Percentiles rank a stretch among this genome's conserved stretches.
Evolutionary conservation across 2,329 filamentous ascomycete genomes (phyloP).

Genomic region (Beauveria rudraprayagi): DNA sequence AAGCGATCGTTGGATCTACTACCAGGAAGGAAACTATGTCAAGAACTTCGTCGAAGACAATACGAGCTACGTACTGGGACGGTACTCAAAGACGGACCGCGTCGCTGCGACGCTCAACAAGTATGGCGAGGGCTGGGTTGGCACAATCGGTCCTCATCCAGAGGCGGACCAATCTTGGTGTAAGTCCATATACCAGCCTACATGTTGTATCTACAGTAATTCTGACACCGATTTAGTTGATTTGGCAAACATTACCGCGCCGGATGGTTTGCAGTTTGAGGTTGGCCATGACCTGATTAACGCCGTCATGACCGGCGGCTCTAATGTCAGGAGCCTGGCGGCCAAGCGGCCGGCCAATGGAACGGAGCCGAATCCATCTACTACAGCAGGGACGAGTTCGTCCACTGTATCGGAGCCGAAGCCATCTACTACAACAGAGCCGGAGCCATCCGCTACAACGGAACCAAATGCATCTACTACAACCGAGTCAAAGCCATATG

Average conservation of each 20-base stretch:
- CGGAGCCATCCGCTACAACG: too few species aligned
- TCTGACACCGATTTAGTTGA: conserved; percentile 4
- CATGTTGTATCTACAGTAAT: background rate
- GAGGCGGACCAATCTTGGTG: conserved; percentile 20
- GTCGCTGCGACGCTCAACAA: conserved; percentile 18
- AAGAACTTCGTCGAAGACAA: conserved; percentile 10
- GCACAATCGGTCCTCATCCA: conserved; percentile 19
- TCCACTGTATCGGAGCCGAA: too few species aligned
- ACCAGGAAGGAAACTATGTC: conserved; percentile 19
- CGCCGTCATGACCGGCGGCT: conserved; percentile 13
- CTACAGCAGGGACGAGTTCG: background rate
- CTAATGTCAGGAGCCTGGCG: background rate
- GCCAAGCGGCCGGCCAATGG: background rate
- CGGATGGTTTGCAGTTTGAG: conserved; percentile 17
- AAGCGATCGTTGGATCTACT: conserved; percentile 18
- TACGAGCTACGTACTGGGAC: conserved; percentile 13
- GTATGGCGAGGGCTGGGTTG: conserved; percentile 19
- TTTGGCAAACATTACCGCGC: conserved; percentile 14
- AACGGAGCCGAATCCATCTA: background rate
- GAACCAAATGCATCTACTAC: too few species aligned
- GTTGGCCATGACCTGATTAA: conserved; percentile 18
- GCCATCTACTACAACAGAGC: too few species aligned
- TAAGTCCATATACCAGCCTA: conserved; percentile 10
- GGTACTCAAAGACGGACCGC: conserved; percentile 18
- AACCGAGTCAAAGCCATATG: too few species aligned